Evolutionary conservation across 345 rosid species (phyloP), one percentile per base, ranked within the genome.

Genomic region (Adansonia digitata): DNA sequence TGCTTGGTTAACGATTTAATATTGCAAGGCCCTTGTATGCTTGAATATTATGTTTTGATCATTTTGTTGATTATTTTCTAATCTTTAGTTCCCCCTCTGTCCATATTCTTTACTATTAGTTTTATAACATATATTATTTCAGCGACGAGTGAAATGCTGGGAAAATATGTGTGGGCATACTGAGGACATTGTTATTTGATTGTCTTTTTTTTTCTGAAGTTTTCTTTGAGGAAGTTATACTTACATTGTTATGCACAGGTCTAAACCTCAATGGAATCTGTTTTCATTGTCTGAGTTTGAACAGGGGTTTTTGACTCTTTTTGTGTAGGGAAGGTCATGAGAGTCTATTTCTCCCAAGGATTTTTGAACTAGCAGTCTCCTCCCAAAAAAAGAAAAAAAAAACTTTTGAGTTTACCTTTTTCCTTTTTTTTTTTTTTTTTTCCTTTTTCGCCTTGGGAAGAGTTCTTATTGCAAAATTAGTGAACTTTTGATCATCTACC

Each of bases 201-300:
- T 64, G 2, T 7, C 17, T 69, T 34, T 26, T 72, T 67, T 2
- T 18, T 42, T 35, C 46, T 11, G 13, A 64, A 64, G 63, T 35
- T 77, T 73, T 79, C 71, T 71, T 57, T 62, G 52, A 29, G 77
- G 65, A 72, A 73, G 85, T 81, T 51, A 67, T 81, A 81, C 76
- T 74, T 56, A 57, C 78, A 62, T 73, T 78, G 77, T 82, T 77
- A 73, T 82, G 83, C 77, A 77, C 84, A 79, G 90, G 86, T 83
- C 59, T 76, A 77, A 80, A 80, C 69, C 75, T 70, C 48, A 29
- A 60, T 39, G 53, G 81, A 75, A 59, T 77, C 69, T 75, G 78
- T 82, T 81, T 78, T 71, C 72, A 14, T 74, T 60, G 63, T 80
- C 82, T 75, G 74, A 80, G 74, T 81, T 71, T 75, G 76, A 81